These are phyloP conservation scores for Candida anglica DNA, from an alignment of 805 yeast genomes.

Conservation along the genomic window DNA sequence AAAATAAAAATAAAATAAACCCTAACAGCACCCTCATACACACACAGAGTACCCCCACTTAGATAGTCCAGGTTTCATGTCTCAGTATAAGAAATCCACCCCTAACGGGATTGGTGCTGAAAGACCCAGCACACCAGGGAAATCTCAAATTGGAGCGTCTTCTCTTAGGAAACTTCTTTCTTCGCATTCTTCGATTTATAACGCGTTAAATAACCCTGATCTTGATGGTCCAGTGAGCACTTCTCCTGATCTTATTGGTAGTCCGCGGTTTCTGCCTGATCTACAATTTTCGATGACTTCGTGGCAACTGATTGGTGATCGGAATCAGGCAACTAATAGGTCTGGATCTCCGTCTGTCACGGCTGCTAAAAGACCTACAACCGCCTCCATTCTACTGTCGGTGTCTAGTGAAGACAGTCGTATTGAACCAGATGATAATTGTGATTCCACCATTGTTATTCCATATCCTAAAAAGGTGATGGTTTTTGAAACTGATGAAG, in stretches of 20 bases:
- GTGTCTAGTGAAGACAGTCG: slow-evolving; percentile 20
- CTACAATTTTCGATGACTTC: slow-evolving; percentile 15
- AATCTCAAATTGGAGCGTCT: not conserved
- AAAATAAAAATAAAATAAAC: too few relatives aligned
- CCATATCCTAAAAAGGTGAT: slow-evolving; percentile 21
- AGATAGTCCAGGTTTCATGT: too few relatives aligned
- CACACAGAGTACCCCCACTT: too few relatives aligned
- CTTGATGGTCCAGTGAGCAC: slow-evolving; percentile 21
- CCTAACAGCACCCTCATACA: too few relatives aligned
- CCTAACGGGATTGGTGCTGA: not conserved
- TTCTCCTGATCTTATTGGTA: slow-evolving; percentile 4
- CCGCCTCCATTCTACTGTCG: slow-evolving; percentile 21
- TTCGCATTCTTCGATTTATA: slow-evolving; percentile 35
- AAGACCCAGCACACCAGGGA: not conserved
- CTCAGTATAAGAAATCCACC: too few relatives aligned
- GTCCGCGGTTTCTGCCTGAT: slow-evolving; percentile 6
- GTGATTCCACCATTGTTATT: slow-evolving; percentile 18
- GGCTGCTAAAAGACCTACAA: slow-evolving; percentile 2
- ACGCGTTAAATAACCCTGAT: slow-evolving; percentile 38
- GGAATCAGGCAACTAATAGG: too few relatives aligned
- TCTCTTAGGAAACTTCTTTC: slow-evolving; percentile 22
- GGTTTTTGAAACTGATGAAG: slow-evolving; percentile 42
- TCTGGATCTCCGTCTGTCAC: slow-evolving; percentile 5
- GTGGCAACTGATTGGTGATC: slow-evolving; percentile 29
- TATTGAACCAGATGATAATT: slow-evolving; percentile 10